These are phyloP conservation scores for Mercurialis annua DNA, from an alignment of 345 rosid species.

Conservation along the genomic window DNA sequence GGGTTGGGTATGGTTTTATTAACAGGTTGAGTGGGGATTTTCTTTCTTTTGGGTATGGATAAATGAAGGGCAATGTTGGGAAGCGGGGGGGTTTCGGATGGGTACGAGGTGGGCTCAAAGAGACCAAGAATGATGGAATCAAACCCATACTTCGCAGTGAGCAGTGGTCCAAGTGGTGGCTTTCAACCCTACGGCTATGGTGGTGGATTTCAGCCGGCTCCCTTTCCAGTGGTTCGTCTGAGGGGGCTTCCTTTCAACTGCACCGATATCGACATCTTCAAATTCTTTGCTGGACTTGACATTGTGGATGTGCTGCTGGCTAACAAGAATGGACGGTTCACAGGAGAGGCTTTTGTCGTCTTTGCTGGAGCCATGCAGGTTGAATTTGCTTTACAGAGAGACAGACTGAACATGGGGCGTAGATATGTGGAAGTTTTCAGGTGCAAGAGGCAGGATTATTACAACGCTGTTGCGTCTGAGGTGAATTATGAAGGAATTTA, in stretches of 20 bases:
- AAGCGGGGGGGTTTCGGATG: constrained; percentile 93
- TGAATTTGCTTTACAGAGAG: constrained; percentile 84
- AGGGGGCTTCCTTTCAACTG: constrained; percentile 95
- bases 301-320: constrained; percentile 84
- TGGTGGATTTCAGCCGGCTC: constrained; percentile 51
- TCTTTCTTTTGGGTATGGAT: constrained; percentile 57
- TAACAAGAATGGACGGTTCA: constrained; percentile 72
- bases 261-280: constrained; percentile 81
- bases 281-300: constrained; percentile 88
- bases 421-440: constrained; percentile 89
- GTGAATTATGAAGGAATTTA: constrained; percentile 71
- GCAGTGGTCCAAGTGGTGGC: constrained; percentile 50
- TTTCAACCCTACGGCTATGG: constrained; percentile 60
- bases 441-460: constrained; percentile 78
- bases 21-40: constrained; percentile 92
- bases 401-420: constrained; percentile 83
- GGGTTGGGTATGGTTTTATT: constrained; percentile 83
- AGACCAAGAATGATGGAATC: constrained; percentile 99
- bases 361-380: constrained; percentile 77
- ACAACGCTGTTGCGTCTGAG: constrained; percentile 83
- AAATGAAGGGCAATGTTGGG: constrained; percentile 97
- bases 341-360: constrained; percentile 87
- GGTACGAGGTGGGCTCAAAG: constrained; percentile 99
- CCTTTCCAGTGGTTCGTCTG: constrained; percentile 87
- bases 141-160: constrained; percentile 99